phyloP scores from a whole-genome alignment of 768 basidiomycete genomes.

The Steccherinum ochraceum region DNA sequence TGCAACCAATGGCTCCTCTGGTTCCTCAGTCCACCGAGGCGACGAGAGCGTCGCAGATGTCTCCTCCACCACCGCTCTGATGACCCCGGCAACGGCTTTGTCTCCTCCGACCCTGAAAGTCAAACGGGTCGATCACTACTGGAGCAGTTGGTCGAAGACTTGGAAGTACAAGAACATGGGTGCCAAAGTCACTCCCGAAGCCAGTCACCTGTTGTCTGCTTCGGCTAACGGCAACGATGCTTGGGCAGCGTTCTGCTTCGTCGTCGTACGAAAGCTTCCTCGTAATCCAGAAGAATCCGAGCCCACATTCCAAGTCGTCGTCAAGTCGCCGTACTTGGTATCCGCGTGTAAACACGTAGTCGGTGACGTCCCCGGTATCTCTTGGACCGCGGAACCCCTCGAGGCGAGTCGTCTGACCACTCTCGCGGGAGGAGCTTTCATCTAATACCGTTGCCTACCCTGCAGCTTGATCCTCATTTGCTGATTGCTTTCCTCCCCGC shows the following conservation, averaged over 20 bases:
- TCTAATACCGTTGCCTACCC: not conserved
- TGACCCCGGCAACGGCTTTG: constrained; percentile 22
- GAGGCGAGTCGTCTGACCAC: constrained; percentile 28
- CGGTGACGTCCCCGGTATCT: constrained; percentile 46
- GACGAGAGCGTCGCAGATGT: not conserved
- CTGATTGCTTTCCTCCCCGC: constrained; percentile 45
- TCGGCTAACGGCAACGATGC: constrained; percentile 35
- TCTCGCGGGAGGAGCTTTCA: not conserved
- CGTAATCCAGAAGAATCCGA: constrained; percentile 26
- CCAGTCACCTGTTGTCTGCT: constrained; percentile 29
- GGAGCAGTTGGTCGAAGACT: constrained; percentile 46
- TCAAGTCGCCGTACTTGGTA: constrained; percentile 54
- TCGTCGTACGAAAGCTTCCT: constrained; percentile 47
- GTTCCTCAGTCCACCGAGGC: not conserved
- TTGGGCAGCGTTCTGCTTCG: constrained; percentile 55
- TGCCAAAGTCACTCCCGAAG: constrained; percentile 46
- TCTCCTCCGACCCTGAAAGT: constrained; percentile 46
- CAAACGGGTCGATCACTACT: constrained; percentile 56
- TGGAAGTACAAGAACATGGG: constrained; percentile 61
- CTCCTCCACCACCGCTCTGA: constrained; percentile 5
- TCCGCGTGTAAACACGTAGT: constrained; percentile 56
- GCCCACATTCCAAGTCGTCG: constrained; percentile 43
- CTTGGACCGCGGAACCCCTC: constrained; percentile 54
- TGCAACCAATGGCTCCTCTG: not conserved
- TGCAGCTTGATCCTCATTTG: constrained; percentile 47